Base-by-base conservation (phyloP, 495 filamentous ascomycete species). In the Xylaria palmicola region DNA sequence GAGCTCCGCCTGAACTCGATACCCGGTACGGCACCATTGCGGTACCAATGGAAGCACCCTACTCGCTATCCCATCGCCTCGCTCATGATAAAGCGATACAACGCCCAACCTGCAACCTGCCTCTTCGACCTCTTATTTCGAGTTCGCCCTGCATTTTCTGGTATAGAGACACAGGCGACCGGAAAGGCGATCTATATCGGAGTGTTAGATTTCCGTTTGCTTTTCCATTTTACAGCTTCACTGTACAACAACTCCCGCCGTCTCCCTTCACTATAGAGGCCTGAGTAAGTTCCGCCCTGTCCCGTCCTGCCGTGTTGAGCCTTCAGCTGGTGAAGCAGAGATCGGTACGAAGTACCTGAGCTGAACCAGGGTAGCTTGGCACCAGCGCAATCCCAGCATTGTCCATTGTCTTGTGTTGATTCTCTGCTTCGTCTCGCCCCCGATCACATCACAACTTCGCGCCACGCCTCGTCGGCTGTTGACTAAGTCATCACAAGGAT, bases 11-110 rank as follows among this genome's bases (percentile, higher is more conserved):
- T 50, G 27, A 12, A 4, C 24, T 32, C 22, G 29, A 7, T 48
- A 48, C 1, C n/a, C n/a, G n/a, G n/a, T n/a, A n/a, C n/a, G n/a
- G n/a, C n/a, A n/a, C n/a, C n/a, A n/a, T n/a, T n/a, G n/a, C n/a
- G n/a, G n/a, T n/a, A n/a, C n/a, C n/a, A n/a, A n/a, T n/a, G n/a
- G n/a, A n/a, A n/a, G n/a, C n/a, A n/a, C n/a, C n/a, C n/a, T n/a
- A n/a, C n/a, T n/a, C n/a, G n/a, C n/a, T 6, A 40, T 40, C 26
- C 26, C 39, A 44, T 56, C 15, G 6, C 10, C 51, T 41, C 32
- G 43, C 24, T 39, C 1, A 49, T 48, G 56, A 59, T 59, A 59
- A 48, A 44, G 7, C 5, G n/a, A 41, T 13, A 5, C 10, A 57
- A 56, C 53, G 17, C 39, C 39, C 53, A 44, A 20, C 41, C 4